Evolutionary conservation across 179 eudicot genomes (phyloP), one percentile per base, ranked within the genome.

Genomic region (Vitellaria paradoxa): DNA sequence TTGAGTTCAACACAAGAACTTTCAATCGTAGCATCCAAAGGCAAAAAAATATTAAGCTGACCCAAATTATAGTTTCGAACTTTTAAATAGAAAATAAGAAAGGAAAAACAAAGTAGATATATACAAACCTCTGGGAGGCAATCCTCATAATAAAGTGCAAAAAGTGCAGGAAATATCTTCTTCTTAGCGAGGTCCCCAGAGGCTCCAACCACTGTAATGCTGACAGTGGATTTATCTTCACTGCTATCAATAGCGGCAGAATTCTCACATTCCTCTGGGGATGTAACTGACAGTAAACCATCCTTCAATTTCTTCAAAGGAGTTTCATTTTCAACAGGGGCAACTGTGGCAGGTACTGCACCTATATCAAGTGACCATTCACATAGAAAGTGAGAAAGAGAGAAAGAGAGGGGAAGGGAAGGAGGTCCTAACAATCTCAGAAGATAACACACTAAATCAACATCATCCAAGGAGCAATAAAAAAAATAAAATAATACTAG

Each of bases 181-280:
- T 93, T 96, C 92, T 93, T 96, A 42, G 99, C 99, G 76, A 96
- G 97, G 86, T 96, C 99, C 70, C 98, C 99, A 23, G 99, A 96
- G 61, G 99, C 98, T 75, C 99, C 99, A 77, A 96, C 97, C 65
- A 96, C 94, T 63, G 98, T 96, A 79, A 96, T 96, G 75, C 89
- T 93, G 85, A 93, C 94, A 73, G 91, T 90, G 73, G 98, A 93
- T 55, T 85, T 86, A 66, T 84, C 93, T 72, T 85, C 82, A 42
- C 68, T 78, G 49, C 75, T 73, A 86, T 85, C 85, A 67, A 87
- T 67, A 75, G 77, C 77, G 60, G 80, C 50, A 56, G 78, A 74
- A 68, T 86, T 86, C 70, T 49, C 65, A 6, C 18, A 42, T 73
- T 89, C 94, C 78, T 86, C 57, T 1, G 85, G 80, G 66, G 88